These are phyloP conservation scores for Nelumbo lutea DNA, from an alignment of 164 flowering plant genomes.

Conservation along the genomic window DNA sequence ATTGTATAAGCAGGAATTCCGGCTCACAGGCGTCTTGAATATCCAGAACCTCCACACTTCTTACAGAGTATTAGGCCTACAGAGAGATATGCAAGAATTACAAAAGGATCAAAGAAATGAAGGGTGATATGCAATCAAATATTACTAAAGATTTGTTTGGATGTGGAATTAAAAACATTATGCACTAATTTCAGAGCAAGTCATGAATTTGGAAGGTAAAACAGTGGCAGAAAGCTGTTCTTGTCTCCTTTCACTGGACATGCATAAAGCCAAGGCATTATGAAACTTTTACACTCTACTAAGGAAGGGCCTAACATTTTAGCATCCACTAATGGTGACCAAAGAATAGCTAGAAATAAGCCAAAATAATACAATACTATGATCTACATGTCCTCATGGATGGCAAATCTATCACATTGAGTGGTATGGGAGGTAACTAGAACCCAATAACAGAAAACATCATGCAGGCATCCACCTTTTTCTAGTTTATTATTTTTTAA, in stretches of 20 bases:
- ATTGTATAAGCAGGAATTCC: not conserved
- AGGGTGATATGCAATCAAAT: not conserved
- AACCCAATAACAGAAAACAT: not conserved
- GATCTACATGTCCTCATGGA: not conserved
- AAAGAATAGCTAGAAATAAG: too few species aligned
- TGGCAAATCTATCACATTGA: not conserved
- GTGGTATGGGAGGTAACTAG: not conserved
- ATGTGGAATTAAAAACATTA: not conserved
- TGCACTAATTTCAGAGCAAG: too few species aligned
- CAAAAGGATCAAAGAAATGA: not conserved
- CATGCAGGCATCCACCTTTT: not conserved
- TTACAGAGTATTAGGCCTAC: conserved; percentile 81
- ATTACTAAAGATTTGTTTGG: not conserved
- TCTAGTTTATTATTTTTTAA: too few species aligned
- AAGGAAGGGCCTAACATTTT: too few species aligned
- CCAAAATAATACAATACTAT: not conserved
- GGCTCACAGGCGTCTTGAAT: conserved; percentile 62
- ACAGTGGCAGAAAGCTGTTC: too few species aligned
- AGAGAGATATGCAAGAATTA: not conserved
- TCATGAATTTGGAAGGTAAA: too few species aligned
- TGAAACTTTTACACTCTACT: too few species aligned
- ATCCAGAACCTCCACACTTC: conserved; percentile 92
- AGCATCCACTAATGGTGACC: too few species aligned
- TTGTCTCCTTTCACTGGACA: too few species aligned
- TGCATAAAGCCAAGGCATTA: too few species aligned